Evolutionary conservation across 164 flowering plant species (phyloP).

Genomic region (Stephania cephalantha): DNA sequence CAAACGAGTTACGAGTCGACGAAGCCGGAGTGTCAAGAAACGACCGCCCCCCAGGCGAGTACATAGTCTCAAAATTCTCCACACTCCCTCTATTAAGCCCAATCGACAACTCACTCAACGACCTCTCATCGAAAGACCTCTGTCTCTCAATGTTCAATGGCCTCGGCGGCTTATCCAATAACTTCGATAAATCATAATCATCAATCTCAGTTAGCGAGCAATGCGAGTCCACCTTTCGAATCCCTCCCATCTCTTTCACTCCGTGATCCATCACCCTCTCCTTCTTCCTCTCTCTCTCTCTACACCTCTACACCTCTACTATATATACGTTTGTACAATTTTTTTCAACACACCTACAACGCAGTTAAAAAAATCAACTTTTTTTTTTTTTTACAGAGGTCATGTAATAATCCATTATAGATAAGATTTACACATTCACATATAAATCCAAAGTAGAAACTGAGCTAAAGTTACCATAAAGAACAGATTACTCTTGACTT

Average conservation of each 20-base stretch:
- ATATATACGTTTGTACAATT: not conserved
- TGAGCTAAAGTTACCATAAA: not conserved
- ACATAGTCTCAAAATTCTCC: constrained; percentile 20
- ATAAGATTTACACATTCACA: not conserved
- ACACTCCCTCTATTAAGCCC: constrained; percentile 3
- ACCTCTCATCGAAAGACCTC: constrained; percentile 22
- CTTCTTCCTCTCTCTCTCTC: not conserved
- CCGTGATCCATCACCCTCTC: not conserved
- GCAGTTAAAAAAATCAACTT: not conserved
- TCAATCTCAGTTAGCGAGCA: constrained; percentile 12
- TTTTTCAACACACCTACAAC: not conserved
- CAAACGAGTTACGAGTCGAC: constrained; percentile 27
- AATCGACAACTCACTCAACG: constrained; percentile 17
- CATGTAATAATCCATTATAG: not conserved
- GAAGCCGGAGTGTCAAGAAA: constrained; percentile 21
- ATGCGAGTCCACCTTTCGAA: constrained; percentile 13
- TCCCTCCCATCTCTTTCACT: constrained; percentile 13
- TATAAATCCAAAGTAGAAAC: not conserved
- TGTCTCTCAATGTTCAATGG: constrained; percentile 21
- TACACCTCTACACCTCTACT: not conserved
- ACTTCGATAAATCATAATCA: constrained; percentile 14
- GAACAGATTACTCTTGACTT: not conserved
- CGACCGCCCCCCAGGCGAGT: constrained; percentile 18
- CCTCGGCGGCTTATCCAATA: constrained; percentile 19
- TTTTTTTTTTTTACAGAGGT: not conserved